Conservation (phyloP, 192 early-diverging fungal genomes). For the Ramicandelaber brevisporus region DNA sequence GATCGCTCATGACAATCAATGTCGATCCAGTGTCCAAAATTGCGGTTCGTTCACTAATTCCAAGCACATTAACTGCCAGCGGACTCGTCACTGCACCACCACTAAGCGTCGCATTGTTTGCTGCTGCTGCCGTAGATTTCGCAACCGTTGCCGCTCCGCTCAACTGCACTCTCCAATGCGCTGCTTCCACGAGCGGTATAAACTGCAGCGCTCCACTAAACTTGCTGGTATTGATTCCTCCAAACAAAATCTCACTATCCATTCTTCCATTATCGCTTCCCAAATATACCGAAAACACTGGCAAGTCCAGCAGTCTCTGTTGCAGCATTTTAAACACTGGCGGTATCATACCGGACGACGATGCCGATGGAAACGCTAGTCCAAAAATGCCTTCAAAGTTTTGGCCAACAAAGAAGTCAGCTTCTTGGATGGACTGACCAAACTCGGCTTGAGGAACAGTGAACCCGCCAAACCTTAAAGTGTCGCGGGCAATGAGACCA, state of each 20-base stretch:
- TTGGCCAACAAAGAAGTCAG: conserved; percentile 14
- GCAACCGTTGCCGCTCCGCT: no score
- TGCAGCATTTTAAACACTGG: conserved; percentile 11
- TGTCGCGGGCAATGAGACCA: conserved; percentile 16
- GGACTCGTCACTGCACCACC: no score
- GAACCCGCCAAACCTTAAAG: conserved; percentile 14
- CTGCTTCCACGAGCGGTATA: conserved; percentile 19
- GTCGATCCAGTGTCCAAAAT: conserved; percentile 32
- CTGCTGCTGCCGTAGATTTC: no score
- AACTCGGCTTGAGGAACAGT: conserved; percentile 13
- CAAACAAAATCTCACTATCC: conserved; percentile 15
- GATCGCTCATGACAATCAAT: conserved; percentile 16
- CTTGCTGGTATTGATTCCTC: conserved; percentile 9
- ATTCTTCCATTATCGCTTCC: no score
- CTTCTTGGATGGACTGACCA: conserved; percentile 18
- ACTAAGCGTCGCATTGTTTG: no score
- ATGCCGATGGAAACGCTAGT: conserved; percentile 19
- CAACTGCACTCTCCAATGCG: conserved; percentile 25
- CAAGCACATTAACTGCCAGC: no score
- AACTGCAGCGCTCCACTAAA: conserved; percentile 15
- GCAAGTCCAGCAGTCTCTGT: conserved; percentile 11
- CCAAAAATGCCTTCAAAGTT: conserved; percentile 32
- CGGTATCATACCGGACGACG: conserved; percentile 14
- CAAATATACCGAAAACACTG: conserved; percentile 18
- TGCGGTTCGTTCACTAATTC: conserved; percentile 13